Base-by-base conservation (phyloP, 805 yeast genomes). In the Wickerhamiella hasegawae region DNA sequence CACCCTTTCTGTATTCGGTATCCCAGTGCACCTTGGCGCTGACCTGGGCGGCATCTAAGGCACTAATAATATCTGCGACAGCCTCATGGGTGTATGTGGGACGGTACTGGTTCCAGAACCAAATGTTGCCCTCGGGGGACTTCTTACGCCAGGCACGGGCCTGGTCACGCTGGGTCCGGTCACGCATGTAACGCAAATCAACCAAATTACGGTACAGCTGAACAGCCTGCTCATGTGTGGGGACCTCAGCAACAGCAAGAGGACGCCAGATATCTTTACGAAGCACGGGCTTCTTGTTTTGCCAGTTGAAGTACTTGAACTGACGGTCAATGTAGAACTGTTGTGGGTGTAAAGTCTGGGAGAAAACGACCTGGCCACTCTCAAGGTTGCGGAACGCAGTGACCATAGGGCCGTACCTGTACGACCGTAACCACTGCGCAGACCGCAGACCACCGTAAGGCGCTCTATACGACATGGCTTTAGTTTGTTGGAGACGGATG, bases 31-130 rank as follows among this genome's bases (percentile, higher is more conserved):
- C 62, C 31, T 61, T 68, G 26, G 76, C 62, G 37, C 43, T 29
- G 33, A 41, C 28, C 14, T 39, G 63, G 41, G 75, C 63, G 41
- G 73, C 76, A 37, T 77, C 84, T n/a, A 77, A 61, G 9, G 76
- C 75, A 34, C 72, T 66, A 22, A 72, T 59, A 44, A 85, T 59
- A 57, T 85, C 97, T 4, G 94, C 81, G 20, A 82, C 83, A 1
- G 95, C 79, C 55, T 85, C 96, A 55, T 82, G 94, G 10, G 92
- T 65, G 58, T 76, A 81, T 0, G 90, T 74, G 18, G 96, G 96
- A 51, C 95, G 71, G 62, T 69, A 87, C 57, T 81, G 93, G 32
- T 82, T 87, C 38, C 77, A 71, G 54, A 65, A 76, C 94, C 95
- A 84, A 33, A 76, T 71, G 57, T 80, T 76, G 1, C 92, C 90